A percentile compares a stretch with the other conserved stretches of the same genome.
phyloP scores from a whole-genome alignment of 1,139 yeast species.

The Kluyveromyces sp. region DNA sequence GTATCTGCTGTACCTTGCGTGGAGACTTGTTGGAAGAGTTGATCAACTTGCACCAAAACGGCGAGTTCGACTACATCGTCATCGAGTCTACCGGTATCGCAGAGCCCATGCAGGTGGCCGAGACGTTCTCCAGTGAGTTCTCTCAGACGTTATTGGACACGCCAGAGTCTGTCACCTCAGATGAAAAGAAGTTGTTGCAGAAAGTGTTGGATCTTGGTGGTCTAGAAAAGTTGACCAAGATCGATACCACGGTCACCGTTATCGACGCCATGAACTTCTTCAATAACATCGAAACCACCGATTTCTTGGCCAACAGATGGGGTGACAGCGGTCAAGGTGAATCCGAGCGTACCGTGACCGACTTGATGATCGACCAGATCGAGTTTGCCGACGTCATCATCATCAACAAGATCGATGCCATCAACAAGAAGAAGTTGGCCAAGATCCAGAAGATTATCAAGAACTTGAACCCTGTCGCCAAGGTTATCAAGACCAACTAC shows the following conservation, averaged over 20 bases:
- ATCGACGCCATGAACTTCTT: slow-evolving; percentile 39
- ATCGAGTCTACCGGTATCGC: slow-evolving; percentile 43
- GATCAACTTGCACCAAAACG: slow-evolving; percentile 33
- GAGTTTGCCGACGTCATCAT: slow-evolving; percentile 42
- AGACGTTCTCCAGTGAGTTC: slow-evolving; percentile 41
- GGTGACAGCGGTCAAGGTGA: slow-evolving; percentile 38
- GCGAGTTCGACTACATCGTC: slow-evolving; percentile 37
- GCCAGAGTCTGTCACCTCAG: slow-evolving; percentile 18
- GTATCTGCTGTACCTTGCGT: slow-evolving; percentile 43
- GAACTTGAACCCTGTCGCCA: slow-evolving; percentile 39
- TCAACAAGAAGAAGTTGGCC: slow-evolving; percentile 26
- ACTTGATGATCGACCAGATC: slow-evolving; percentile 41
- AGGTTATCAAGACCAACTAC: slow-evolving; percentile 34
- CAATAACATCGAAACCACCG: slow-evolving; percentile 39
- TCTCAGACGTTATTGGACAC: slow-evolving; percentile 31
- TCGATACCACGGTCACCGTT: slow-evolving; percentile 44
- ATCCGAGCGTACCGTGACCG: slow-evolving; percentile 40
- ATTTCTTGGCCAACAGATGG: slow-evolving; percentile 37
- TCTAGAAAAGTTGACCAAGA: slow-evolving; percentile 33
- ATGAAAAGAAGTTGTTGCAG: slow-evolving; percentile 30
- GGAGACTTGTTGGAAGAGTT: slow-evolving; percentile 42
- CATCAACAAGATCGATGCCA: slow-evolving; percentile 34
- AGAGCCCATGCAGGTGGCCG: slow-evolving; percentile 47
- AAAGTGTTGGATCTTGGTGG: slow-evolving; percentile 38
- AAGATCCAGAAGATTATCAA: slow-evolving; percentile 33